phyloP scores from a whole-genome alignment of 257 asterid genomes.

The Penstemon eatonii region DNA sequence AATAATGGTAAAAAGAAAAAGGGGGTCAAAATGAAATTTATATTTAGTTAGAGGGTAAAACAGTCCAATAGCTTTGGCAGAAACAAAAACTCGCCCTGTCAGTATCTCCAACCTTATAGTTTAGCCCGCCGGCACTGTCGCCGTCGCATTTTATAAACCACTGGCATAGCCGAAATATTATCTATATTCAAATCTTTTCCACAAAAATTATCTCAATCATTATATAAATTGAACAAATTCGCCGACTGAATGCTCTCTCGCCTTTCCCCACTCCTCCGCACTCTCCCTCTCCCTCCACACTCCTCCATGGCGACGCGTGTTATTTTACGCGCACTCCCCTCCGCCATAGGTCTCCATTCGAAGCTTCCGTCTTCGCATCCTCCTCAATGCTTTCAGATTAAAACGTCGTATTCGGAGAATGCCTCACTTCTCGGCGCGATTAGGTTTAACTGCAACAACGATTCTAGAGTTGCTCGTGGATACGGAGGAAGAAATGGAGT shows the following conservation, averaged over 20 bases:
- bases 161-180: not conserved
- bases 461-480: slow-evolving; percentile 35
- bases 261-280: slow-evolving; percentile 51
- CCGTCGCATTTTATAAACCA: slow-evolving; percentile 17
- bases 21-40: too few species aligned
- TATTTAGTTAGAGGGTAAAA: too few species aligned
- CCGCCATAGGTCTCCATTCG: slow-evolving; percentile 27
- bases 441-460: slow-evolving; percentile 23
- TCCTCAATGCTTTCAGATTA: slow-evolving; percentile 27
- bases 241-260: slow-evolving; percentile 61
- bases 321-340: slow-evolving; percentile 49
- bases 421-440: slow-evolving; percentile 34
- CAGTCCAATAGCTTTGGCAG: too few species aligned
- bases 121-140: not conserved
- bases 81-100: not conserved
- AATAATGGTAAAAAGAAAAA: too few species aligned
- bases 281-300: slow-evolving; percentile 35
- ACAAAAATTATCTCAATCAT: not conserved
- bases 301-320: slow-evolving; percentile 79
- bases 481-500: slow-evolving; percentile 37
- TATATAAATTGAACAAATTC: not conserved
- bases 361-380: slow-evolving; percentile 26
- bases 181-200: too few species aligned
- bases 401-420: slow-evolving; percentile 27
- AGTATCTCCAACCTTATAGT: not conserved